Evolutionary conservation across 495 filamentous ascomycete species (phyloP), one percentile per base, ranked within the genome.

Genomic region (Penicillium fimorum): DNA sequence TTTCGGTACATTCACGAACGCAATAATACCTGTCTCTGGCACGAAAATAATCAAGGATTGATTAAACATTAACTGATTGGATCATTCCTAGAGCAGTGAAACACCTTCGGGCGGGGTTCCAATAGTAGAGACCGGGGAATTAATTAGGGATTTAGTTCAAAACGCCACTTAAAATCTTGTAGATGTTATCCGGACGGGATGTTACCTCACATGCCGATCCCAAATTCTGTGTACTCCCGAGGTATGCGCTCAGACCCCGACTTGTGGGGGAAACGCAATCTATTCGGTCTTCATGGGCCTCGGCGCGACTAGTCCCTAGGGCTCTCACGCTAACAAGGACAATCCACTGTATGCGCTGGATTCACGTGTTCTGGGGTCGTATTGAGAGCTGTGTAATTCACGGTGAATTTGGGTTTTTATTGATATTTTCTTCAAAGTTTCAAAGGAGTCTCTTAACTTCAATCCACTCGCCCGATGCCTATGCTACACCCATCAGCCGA

Each of bases 401-500:
- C 5, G 43, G 43, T 44, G 41, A 15, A 45, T 27, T 45, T 45
- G 18, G 43, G 22, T 45, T 25, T 45, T 8, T 27, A 45, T 45
- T 45, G 22, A 45, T 45, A 22, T 27, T 45, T 45, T 45, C 43
- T 45, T 45, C 17, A 45, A 45, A n/a, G 6, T 27, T 29, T 15
- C 12, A 45, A 45, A 45, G 43, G 20, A 44, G 20, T 45, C 43
- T 45, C 43, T 45, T 27, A 15, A 27, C 24, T 24, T 27, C 5
- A 45, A 24, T 45, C 42, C 42, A 45, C 41, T 44, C 41, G 41
- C 41, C 41, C 41, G 20, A 45, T 45, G 22, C 43, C 22, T 45
- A 45, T 45, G 22, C 24, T 29, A 45, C 43, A 45, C 43, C 41
- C 41, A 20, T n/a, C 43, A 45, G 27, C 27, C 43, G 43, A 45